A percentile compares a stretch with the other conserved stretches of the same genome.
Evolutionary conservation across 225 moss, liverwort and hornwort species (phyloP).

Genomic region (Marchantia polymorpha): DNA sequence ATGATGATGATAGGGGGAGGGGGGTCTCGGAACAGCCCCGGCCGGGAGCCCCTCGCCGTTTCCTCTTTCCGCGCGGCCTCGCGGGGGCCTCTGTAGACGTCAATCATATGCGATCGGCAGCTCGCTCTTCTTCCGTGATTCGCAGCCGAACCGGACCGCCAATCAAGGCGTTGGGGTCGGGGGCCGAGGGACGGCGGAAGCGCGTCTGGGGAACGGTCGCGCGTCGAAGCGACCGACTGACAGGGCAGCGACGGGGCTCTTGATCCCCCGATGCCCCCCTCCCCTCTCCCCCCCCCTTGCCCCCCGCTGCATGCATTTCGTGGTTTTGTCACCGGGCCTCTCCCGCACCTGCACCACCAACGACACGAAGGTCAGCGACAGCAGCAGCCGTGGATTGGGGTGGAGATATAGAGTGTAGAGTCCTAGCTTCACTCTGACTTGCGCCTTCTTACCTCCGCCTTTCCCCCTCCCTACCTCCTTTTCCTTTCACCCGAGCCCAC

Average conservation of each 20-base stretch:
- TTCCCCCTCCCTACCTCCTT: not conserved
- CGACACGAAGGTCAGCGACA: not conserved
- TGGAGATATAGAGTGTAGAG: not conserved
- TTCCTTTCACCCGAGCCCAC: not conserved
- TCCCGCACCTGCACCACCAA: not conserved
- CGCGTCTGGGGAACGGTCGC: not conserved
- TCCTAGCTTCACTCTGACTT: not conserved
- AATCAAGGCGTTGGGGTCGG: not conserved
- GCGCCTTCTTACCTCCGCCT: not conserved
- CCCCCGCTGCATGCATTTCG: not conserved
- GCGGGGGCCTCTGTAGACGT: not conserved
- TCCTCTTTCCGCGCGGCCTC: not conserved
- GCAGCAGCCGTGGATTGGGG: not conserved
- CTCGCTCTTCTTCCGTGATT: not conserved
- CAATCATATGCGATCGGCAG: not conserved
- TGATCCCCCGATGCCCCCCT: not conserved
- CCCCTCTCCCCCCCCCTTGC: not conserved
- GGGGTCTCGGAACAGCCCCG: too few relatives aligned
- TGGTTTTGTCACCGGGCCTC: not conserved
- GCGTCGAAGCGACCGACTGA: not conserved
- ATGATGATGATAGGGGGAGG: constrained; percentile 18
- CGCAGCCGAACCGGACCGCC: not conserved
- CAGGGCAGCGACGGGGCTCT: not conserved
- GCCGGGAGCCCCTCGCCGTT: not conserved
- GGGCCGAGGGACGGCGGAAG: too few relatives aligned